Percentiles rank a stretch among this genome's conserved stretches.
These are phyloP conservation scores for Lipomyces yamadae DNA, from an alignment of 805 yeast species.

Conservation along the genomic window DNA sequence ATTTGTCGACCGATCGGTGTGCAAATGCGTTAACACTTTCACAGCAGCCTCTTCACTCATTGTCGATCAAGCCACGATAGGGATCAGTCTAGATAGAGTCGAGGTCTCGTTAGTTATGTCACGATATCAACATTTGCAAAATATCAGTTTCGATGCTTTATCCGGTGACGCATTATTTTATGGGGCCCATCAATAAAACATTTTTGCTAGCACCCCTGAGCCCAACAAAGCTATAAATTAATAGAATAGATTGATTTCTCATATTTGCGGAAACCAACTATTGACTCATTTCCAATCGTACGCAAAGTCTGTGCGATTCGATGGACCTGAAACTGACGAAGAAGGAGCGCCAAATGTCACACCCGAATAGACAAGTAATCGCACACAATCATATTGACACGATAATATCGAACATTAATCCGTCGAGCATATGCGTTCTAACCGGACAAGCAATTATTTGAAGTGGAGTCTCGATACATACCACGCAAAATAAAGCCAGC, in stretches of 20 bases:
- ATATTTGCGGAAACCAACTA: background rate
- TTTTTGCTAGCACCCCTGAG: background rate
- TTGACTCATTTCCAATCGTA: background rate
- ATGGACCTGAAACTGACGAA: background rate
- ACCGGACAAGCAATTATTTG: background rate
- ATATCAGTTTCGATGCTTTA: background rate
- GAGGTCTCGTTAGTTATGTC: background rate
- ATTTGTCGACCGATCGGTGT: constrained; percentile 19
- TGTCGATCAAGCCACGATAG: constrained; percentile 4
- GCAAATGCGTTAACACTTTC: constrained; percentile 31
- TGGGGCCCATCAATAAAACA: background rate
- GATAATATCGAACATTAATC: background rate
- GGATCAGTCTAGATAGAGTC: background rate
- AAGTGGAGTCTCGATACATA: background rate
- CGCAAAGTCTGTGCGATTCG: background rate
- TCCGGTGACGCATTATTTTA: background rate
- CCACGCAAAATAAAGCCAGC: background rate
- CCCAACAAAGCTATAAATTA: background rate
- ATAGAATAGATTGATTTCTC: background rate
- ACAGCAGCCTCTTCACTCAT: constrained; percentile 36
- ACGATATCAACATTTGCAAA: background rate
- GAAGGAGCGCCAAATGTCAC: background rate
- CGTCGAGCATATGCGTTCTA: background rate
- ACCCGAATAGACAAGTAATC: background rate
- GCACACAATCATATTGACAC: background rate